Evolutionary conservation across 352 stramenopile genomes (phyloP), one percentile per base, ranked within the genome.

Genomic region (Phytophthora megakarya): DNA sequence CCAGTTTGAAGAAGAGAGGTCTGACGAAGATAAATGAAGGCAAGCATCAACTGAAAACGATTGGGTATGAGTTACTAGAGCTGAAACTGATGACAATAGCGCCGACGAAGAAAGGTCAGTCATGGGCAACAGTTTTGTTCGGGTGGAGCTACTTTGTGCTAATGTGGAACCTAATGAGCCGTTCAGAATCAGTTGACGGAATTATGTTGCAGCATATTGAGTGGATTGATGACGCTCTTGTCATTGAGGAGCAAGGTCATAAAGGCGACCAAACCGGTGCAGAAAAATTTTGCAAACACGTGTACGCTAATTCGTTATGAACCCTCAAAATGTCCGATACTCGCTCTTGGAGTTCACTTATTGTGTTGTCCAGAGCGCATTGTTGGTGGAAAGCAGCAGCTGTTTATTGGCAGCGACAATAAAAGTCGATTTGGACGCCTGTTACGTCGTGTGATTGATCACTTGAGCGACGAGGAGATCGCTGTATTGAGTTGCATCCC

Each of bases 151-250:
- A 38, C 25, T 47, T 57, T 15, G 22, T 57, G 10, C 16, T 47
- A 16, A 25, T 47, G 35, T 48, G 49, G 49, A 57, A 57, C 38
- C 16, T 57, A 57, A 9, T 57, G 33, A 38, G 49, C 26, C 19
- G 49, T 3, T 37, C 35, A 15, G 49, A 57, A 18, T 57, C 35
- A 10, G 23, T 57, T 7, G 49, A 46, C 11, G 25, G 35, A 18
- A 57, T 57, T 7, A 50, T 46, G 12, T 30, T 37, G 35, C 15
- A 23, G 16, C n/a, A 38, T 16, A 22, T 45, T 55, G 23, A 38
- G 38, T 28, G 5, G 7, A 8, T 26, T 23, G 45, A 40, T 18
- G 45, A 52, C 19, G 13, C 13, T 18, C 25, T 52, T 40, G 21
- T 39, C 26, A 18, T 52, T 15, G 45, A 52, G 26, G 45, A 52